Base-by-base conservation (phyloP, 805 yeast genomes). In the Huiozyma naganishii region DNA sequence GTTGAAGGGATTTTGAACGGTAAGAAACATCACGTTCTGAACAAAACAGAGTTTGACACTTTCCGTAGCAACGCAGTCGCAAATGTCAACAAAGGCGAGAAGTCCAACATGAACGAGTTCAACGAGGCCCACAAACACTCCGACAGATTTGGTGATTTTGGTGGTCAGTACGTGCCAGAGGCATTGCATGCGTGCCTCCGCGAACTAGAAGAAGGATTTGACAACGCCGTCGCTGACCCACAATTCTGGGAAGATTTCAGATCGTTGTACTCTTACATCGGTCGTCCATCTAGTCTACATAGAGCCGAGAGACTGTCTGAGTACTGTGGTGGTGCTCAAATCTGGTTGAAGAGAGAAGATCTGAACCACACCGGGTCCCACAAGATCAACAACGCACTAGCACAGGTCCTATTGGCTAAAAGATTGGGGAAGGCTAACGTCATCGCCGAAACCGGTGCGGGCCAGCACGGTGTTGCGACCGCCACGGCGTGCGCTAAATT, bases 81-180 rank as follows among this genome's bases (percentile, higher is more conserved):
- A 28, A 51, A 49, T 10, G 33, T 11, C 33, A 58, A 57, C 10
- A 51, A 49, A 34, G 44, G 44, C 23, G 47, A 49, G 6, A 43
- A 49, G 13, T 53, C 52, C 17, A 46, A 56, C 7, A 50, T 63
- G 12, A 47, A 54, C 34, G 58, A 59, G 6, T 74, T 76, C 49
- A 70, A 70, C 45, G 92, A 83, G 62, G 47, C 50, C 5, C 92
- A 83, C 59, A 74, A 77, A 49, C 83, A 75, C 60, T 74, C 79
- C 52, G 82, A 90, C 45, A 73, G 83, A 49, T 90, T 90, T 56
- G 99, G 97, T 58, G 88, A 79, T 41, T 94, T 87, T 60, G 99
- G 99, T 62, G 99, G 99, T 47, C 98, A 92, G 69, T 92, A 87
- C 60, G 98, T 92, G 36, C 99, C 99, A 35, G 99, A 92, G 70